These are phyloP conservation scores for Fusarium pseudograminearum DNA, from an alignment of 2,329 filamentous ascomycete species.

Conservation along the genomic window DNA sequence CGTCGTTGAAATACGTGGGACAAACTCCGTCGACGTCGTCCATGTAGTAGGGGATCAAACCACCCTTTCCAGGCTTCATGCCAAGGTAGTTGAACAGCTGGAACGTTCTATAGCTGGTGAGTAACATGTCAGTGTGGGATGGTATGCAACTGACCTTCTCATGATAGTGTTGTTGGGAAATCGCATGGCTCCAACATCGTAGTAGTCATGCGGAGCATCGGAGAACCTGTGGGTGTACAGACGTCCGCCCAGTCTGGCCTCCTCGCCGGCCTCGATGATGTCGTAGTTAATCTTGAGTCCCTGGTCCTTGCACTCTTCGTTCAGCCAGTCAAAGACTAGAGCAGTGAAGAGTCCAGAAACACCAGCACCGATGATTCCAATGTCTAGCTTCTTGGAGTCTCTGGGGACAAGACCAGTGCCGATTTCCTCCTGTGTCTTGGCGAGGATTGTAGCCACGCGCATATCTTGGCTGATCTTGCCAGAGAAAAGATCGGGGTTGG, in stretches of 20 bases:
- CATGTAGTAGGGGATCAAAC: constrained; percentile 38
- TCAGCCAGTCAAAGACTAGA: constrained; percentile 22
- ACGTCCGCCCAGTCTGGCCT: constrained; percentile 51
- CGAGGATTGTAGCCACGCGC: neutral
- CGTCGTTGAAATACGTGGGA: constrained; percentile 35
- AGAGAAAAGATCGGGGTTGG: neutral
- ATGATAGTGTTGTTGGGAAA: constrained; percentile 52
- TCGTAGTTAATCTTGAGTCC: constrained; percentile 52
- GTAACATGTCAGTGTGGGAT: neutral
- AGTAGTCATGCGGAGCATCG: constrained; percentile 30
- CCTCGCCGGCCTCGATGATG: constrained; percentile 51
- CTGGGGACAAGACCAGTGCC: neutral
- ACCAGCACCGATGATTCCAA: constrained; percentile 23
- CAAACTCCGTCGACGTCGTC: constrained; percentile 3
- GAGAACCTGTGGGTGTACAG: constrained; percentile 54
- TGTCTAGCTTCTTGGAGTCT: neutral
- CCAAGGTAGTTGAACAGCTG: constrained; percentile 35
- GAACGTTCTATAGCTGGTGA: constrained; percentile 22
- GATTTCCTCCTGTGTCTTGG: neutral
- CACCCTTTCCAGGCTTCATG: constrained; percentile 14
- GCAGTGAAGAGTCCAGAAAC: constrained; percentile 24
- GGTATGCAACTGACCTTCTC: constrained; percentile 23
- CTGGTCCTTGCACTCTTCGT: neutral
- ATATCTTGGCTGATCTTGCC: neutral
- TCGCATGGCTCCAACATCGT: constrained; percentile 57